These are phyloP conservation scores for Erigeron canadensis DNA, from an alignment of 129 eudicot species.

Conservation along the genomic window DNA sequence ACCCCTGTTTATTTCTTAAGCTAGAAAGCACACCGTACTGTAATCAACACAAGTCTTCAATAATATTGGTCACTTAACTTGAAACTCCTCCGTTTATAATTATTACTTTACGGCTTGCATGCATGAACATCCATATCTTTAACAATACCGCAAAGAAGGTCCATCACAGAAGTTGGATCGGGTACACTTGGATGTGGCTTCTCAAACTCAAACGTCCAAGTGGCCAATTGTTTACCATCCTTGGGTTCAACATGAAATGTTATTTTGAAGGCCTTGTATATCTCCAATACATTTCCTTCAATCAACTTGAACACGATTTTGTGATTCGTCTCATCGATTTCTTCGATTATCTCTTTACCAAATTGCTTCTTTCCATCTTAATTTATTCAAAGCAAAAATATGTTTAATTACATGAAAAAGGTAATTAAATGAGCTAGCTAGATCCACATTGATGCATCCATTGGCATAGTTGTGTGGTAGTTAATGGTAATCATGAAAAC, in stretches of 20 bases:
- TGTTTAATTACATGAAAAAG: neutral
- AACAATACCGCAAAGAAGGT: constrained; percentile 13
- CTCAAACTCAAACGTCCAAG: constrained; percentile 43
- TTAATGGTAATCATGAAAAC: too few species aligned
- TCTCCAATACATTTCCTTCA: constrained; percentile 28
- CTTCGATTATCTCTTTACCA: constrained; percentile 27
- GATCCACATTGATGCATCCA: too few species aligned
- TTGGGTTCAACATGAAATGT: constrained; percentile 25
- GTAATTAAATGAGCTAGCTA: too few species aligned
- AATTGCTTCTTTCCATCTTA: constrained; percentile 34
- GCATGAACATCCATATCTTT: constrained; percentile 25
- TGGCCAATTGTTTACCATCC: constrained; percentile 20
- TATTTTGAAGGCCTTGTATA: constrained; percentile 27
- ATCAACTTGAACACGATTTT: constrained; percentile 21
- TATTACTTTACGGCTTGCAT: too few species aligned
- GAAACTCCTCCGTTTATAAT: neutral
- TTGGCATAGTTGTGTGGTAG: too few species aligned
- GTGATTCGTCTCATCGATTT: constrained; percentile 34
- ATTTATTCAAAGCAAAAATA: neutral
- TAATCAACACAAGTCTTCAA: neutral
- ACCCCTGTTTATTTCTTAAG: neutral
- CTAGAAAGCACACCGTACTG: neutral
- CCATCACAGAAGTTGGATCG: constrained; percentile 25
- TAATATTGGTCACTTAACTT: neutral
- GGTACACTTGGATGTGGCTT: constrained; percentile 21